Base-by-base conservation (phyloP, 2,329 filamentous ascomycete species). In the Phialocephala subalpina region DNA sequence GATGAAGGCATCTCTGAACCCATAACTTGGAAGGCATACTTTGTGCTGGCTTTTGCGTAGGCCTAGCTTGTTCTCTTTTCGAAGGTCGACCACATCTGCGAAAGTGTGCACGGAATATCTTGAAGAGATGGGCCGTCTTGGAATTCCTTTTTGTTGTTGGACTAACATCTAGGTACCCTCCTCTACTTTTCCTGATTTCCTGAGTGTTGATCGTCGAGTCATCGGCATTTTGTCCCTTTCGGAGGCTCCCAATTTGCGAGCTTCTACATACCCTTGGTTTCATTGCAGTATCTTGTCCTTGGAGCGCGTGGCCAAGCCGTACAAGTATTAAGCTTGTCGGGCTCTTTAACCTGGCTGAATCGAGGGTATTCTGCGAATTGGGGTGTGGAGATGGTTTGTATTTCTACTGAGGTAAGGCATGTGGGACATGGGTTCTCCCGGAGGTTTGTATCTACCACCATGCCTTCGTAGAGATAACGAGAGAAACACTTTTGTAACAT, bases 1-100 rank as follows among this genome's bases (percentile, higher is more conserved):
- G 88, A 93, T 91, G 86, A 92, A 90, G 92, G 93, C 91, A 97
- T 92, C 93, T 97, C 95, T 98, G 95, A 98, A 76, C 74, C 75
- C 78, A 79, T 62, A 80, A 79, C 84, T 88, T 88, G 86, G 86
- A 85, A 84, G 83, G 73, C 68, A 67, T 70, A 29, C 64, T 66
- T 35, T 27, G 20, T 11, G 36, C 29, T 38, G 29, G 20, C 47
- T 14, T 35, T 45, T 42, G 35, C 27, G 36, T 42, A 55, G 52
- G 42, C 22, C 29, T 49, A 40, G 64, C 49, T 49, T 20, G 42
- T 29, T 33, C 33, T 29, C 25, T 22, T 63, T 55, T 56, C 64
- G 49, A 20, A 18, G 22, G 35, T 18, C 40, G n/a, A 2, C n/a
- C n/a, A 20, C n/a, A n/a, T 49, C 45, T 25, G 29, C n/a, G n/a